Conservation (phyloP, 2,329 filamentous ascomycete species). For the Fusarium napiforme region DNA sequence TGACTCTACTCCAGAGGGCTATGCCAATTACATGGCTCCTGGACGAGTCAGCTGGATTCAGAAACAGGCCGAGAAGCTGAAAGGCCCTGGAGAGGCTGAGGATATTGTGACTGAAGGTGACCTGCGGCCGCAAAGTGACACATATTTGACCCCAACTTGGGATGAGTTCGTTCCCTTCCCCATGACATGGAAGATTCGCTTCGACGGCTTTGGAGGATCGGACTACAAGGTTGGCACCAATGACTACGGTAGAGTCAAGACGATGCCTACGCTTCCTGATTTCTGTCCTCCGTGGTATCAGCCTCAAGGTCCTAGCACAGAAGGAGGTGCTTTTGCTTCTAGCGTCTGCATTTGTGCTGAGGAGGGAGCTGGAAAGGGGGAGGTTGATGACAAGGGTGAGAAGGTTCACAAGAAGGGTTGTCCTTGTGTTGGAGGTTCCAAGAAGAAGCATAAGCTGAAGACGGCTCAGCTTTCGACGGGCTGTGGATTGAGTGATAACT, state of each 20-base stretch:
- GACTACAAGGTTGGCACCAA: not conserved
- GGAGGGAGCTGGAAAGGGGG: not conserved
- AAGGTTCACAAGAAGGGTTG: not conserved
- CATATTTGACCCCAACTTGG: not conserved
- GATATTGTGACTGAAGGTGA: not conserved
- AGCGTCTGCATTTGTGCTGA: not conserved
- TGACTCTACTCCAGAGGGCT: constrained; percentile 24
- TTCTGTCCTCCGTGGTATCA: constrained; percentile 8
- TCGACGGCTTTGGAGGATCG: not conserved
- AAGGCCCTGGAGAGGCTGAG: not conserved
- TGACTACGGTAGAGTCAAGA: not conserved
- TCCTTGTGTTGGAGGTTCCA: not conserved
- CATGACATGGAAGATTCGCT: constrained; percentile 13
- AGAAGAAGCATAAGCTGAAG: not conserved
- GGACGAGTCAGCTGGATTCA: not conserved
- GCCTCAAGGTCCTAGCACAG: not conserved
- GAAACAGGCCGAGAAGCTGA: not conserved
- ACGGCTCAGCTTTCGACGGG: not conserved
- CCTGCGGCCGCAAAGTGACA: not conserved
- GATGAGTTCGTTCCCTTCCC: constrained; percentile 12
- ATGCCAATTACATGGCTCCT: constrained; percentile 38
- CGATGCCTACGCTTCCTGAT: not conserved
- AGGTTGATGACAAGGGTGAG: not conserved
- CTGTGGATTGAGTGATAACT: not conserved
- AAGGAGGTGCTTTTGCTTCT: not conserved